Base-by-base conservation (phyloP, 768 basidiomycete genomes). In the Phanerochaete carnosa region DNA sequence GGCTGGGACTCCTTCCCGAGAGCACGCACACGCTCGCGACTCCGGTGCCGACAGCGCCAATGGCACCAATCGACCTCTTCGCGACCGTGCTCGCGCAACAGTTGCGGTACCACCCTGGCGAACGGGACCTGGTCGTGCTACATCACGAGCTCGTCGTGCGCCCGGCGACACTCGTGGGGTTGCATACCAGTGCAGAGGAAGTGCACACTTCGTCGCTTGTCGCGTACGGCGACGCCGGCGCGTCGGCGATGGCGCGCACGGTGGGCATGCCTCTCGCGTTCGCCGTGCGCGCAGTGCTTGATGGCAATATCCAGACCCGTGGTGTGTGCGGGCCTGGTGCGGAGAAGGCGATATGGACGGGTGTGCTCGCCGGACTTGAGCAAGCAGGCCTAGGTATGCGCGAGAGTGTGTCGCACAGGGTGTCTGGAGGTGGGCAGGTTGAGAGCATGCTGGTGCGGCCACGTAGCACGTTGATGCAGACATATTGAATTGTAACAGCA, bases 261-360 rank as follows among this genome's bases (percentile, higher is more conserved):
- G 95, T 97, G 19, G 94, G 94, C 3, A 73, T 95, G 47, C 95
- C 95, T 0, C 84, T 95, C 7, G 95, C 91, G 1, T 84, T 94
- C 67, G 93, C 93, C 1, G 86, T 93, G 1, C 70, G 90, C 65
- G 77, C 79, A 33, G 79, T 94, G 5, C 72, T 91, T 39, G 88
- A 92, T 68, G 90, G 89, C 0, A 55, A 64, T 39, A 64, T 72
- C 68, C 15, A 64, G 1, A 74, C 74, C 32, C 71, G 85, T 33
- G 93, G 93, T 19, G 93, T 94, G 2, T 77, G 73, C 30, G 87
- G 88, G 11, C 95, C 95, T 0, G 79, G 79, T 39, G 80, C 78
- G 32, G 80, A 84, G 39, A 70, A 73, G 62, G 80, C 77, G 29
- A 75, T 96, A 25, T 93, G 87, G 74, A 70, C 65, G 23, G 80